phyloP scores from a whole-genome alignment of 345 rosid genomes.

The Corymbia maculata region DNA sequence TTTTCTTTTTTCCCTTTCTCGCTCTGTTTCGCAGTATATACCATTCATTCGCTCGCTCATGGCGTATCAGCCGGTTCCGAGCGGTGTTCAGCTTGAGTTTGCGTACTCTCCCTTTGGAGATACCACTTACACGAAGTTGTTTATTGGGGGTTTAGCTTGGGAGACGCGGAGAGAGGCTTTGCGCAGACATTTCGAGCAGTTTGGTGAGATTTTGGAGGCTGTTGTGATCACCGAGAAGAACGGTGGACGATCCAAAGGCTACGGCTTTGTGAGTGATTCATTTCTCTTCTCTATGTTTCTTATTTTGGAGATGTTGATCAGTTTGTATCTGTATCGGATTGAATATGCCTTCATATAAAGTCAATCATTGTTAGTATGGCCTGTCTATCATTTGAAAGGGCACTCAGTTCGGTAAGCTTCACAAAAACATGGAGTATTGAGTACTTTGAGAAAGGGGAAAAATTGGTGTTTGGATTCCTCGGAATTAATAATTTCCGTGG shows the following conservation, averaged over 20 bases:
- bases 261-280: constrained; percentile 84
- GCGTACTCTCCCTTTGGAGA: constrained; percentile 64
- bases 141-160: constrained; percentile 94
- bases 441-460: neutral
- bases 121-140: constrained; percentile 77
- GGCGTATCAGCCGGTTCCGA: constrained; percentile 47
- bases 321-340: neutral
- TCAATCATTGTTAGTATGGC: neutral
- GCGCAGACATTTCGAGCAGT: constrained; percentile 75
- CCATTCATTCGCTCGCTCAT: constrained; percentile 1
- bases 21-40: neutral
- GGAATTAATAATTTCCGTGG: neutral
- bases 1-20: neutral
- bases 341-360: neutral
- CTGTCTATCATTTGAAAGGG: neutral
- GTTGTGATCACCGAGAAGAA: constrained; percentile 94
- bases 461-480: neutral
- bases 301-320: neutral
- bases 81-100: constrained; percentile 43
- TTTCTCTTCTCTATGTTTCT: neutral
- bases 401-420: neutral
- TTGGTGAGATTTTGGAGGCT: constrained; percentile 89
- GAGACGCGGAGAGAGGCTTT: constrained; percentile 85
- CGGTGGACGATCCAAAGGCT: constrained; percentile 98
- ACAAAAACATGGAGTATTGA: neutral